Evolutionary conservation across 768 basidiomycete genomes (phyloP), one percentile per base, ranked within the genome.

Genomic region (Harrya chromipes): DNA sequence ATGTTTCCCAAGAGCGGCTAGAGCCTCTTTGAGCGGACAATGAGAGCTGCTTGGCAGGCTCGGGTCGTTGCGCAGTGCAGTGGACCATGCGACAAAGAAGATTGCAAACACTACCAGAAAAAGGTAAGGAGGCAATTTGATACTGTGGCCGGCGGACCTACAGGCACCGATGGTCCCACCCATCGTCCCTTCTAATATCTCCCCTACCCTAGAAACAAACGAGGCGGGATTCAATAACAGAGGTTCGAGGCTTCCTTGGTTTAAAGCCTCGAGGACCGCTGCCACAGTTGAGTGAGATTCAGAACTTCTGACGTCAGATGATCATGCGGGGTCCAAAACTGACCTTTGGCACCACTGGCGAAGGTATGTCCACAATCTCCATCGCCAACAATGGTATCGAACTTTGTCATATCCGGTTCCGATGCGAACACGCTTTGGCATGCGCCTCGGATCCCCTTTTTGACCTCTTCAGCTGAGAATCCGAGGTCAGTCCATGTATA

Each of bases 301-400:
- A 42, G 33, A 23, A 19, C 21, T 6, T 26, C 17, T 33, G 14
- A n/a, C 21, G 21, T 45, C 23, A 7, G 7, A 16, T 11, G 24
- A 7, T 31, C 21, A 26, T 20, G 23, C 19, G 24, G 23, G 12
- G 31, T 14, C 38, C 27, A n/a, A 47, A 27, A 38, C 37, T 10
- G 43, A 70, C 68, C 71, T 65, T 51, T 63, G 7, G 73, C 73
- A 10, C 83, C 82, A 4, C 74, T 67, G 9, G 76, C 71, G 51
- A 83, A 79, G 7, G 81, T 83, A 34, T 76, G 67, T 9, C 83
- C 82, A 40, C 81, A 82, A 59, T 84, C 82, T 6, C 82, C 83
- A 62, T 85, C 83, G 23, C 83, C 82, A 8, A 79, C 72, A 23
- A 83, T 68, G 9, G 80, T 81, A 60, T 85, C 84, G 58, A 73